Evolutionary conservation across 2,329 filamentous ascomycete species (phyloP).

Genomic region (Parafenestella ontariensis): DNA sequence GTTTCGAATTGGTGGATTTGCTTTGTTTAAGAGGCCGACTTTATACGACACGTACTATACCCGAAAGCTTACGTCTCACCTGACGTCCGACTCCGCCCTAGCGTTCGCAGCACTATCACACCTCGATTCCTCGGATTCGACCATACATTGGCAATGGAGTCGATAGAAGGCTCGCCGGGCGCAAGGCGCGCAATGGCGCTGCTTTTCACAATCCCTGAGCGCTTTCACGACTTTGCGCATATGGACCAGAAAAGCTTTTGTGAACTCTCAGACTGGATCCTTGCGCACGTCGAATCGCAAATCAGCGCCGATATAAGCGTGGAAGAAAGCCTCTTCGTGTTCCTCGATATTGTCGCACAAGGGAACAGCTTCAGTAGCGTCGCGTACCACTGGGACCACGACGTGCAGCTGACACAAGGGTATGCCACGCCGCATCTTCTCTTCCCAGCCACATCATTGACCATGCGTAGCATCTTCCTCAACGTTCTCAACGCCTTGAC

Average conservation of each 20-base stretch:
- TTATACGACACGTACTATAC: not conserved
- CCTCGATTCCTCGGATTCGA: not conserved
- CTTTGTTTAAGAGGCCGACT: not conserved
- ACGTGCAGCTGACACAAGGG: conserved; percentile 45
- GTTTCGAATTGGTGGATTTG: not conserved
- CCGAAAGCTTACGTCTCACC: not conserved
- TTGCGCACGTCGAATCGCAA: conserved; percentile 41
- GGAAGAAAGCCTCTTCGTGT: conserved; percentile 48
- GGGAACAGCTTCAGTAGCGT: conserved; percentile 44
- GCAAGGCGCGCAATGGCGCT: conserved; percentile 39
- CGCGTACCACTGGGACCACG: conserved; percentile 45
- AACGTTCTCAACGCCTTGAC: conserved; percentile 44
- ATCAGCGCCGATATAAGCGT: conserved; percentile 42
- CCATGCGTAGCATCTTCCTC: conserved; percentile 38
- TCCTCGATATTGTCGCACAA: conserved; percentile 47
- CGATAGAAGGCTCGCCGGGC: conserved; percentile 16
- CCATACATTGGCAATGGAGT: not conserved
- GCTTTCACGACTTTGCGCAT: conserved; percentile 48
- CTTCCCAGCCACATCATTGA: conserved; percentile 14
- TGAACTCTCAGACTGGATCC: conserved; percentile 48
- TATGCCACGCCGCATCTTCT: conserved; percentile 22
- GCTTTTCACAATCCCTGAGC: conserved; percentile 45
- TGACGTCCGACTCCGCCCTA: not conserved
- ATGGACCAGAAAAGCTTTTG: conserved; percentile 49
- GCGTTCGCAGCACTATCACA: not conserved